These are phyloP conservation scores for Mucor mucedo DNA, from an alignment of 371 early-diverging fungal genomes.

Conservation along the genomic window DNA sequence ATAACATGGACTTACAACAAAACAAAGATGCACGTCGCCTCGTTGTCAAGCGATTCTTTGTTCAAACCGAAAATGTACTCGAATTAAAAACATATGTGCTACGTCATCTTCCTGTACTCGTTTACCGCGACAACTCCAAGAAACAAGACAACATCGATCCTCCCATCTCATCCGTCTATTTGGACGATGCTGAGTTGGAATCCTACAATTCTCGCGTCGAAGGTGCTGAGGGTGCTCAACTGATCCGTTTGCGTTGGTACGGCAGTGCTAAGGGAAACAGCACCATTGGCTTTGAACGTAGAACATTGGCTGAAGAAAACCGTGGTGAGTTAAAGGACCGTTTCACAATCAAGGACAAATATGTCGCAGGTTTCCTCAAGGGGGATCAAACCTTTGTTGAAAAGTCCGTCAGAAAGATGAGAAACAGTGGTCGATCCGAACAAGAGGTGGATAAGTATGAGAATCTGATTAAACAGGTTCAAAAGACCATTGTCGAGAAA, in stretches of 20 bases:
- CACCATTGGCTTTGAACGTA: constrained; percentile 94
- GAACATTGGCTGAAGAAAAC: constrained; percentile 97
- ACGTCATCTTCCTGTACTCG: constrained; percentile 94
- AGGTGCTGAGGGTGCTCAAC: constrained; percentile 90
- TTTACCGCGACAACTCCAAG: constrained; percentile 81
- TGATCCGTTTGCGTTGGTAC: constrained; percentile 93
- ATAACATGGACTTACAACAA: constrained; percentile 1
- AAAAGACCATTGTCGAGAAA: constrained; percentile 75
- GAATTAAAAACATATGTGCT: constrained; percentile 94
- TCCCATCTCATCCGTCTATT: constrained; percentile 95
- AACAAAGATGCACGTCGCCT: constrained; percentile 26
- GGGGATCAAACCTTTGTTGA: constrained; percentile 82
- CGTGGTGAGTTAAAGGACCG: constrained; percentile 96
- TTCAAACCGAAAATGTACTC: constrained; percentile 96
- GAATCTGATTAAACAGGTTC: constrained; percentile 82
- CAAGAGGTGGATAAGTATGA: constrained; percentile 80
- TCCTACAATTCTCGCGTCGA: constrained; percentile 93
- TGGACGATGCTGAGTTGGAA: constrained; percentile 92
- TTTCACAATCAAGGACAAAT: constrained; percentile 95
- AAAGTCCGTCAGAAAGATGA: constrained; percentile 80
- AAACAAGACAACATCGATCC: constrained; percentile 77
- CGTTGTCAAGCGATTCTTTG: constrained; percentile 87
- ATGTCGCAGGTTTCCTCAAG: constrained; percentile 84
- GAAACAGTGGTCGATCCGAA: constrained; percentile 72
- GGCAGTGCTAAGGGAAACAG: constrained; percentile 71